Evolutionary conservation across 2,329 filamentous ascomycete species (phyloP).

Genomic region (Periconia macrospinosa): DNA sequence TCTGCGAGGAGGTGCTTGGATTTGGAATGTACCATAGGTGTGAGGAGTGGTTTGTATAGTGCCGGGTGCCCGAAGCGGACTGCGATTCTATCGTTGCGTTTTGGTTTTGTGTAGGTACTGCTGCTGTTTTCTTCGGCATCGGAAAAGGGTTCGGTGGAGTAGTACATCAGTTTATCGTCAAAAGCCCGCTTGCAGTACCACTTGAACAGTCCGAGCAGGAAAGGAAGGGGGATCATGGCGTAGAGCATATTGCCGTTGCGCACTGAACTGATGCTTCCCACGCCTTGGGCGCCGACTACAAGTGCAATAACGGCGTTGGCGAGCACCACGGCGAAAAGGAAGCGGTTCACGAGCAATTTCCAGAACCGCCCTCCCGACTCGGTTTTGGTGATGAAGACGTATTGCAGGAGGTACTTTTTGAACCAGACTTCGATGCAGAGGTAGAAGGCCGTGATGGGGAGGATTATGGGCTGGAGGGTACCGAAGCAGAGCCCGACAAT

Average conservation of each 20-base stretch:
- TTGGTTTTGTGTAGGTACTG: slow-evolving; percentile 29
- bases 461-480: slow-evolving; percentile 80
- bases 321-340: slow-evolving; percentile 78
- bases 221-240: slow-evolving; percentile 71
- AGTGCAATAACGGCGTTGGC: slow-evolving; percentile 78
- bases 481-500: slow-evolving; percentile 85
- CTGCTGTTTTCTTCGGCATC: slow-evolving; percentile 53
- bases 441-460: slow-evolving; percentile 85
- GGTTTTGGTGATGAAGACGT: slow-evolving; percentile 94
- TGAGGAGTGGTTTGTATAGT: slow-evolving; percentile 65
- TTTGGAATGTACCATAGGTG: slow-evolving; percentile 88
- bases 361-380: slow-evolving; percentile 93
- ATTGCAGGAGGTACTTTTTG: slow-evolving; percentile 84
- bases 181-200: slow-evolving; percentile 75
- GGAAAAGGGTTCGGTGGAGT: slow-evolving; percentile 62
- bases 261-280: slow-evolving; percentile 45
- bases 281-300: slow-evolving; percentile 70
- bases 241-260: slow-evolving; percentile 60
- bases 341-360: slow-evolving; percentile 87
- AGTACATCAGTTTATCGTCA: slow-evolving; percentile 79
- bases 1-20: slow-evolving; percentile 81
- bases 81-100: slow-evolving; percentile 63
- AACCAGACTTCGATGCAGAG: slow-evolving; percentile 82
- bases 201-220: slow-evolving; percentile 83
- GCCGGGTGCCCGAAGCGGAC: slow-evolving; percentile 87